Conservation (phyloP, 345 rosid genomes). For the Acer saccharum region DNA sequence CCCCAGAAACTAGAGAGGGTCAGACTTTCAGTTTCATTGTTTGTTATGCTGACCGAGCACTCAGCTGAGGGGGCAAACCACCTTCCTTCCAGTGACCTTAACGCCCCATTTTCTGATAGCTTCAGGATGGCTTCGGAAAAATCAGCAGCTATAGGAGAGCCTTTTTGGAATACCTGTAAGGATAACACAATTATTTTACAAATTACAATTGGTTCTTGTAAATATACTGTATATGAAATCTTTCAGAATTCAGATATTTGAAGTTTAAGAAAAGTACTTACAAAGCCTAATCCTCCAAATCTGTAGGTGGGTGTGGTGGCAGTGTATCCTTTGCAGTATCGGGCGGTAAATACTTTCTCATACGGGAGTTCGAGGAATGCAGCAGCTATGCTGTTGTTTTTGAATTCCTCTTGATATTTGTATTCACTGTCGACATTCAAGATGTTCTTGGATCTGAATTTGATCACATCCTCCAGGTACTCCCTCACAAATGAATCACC, state of each 20-base stretch:
- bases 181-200: neutral
- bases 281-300: slow-evolving; percentile 67
- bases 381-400: slow-evolving; percentile 34
- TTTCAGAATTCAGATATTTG: neutral
- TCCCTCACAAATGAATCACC: slow-evolving; percentile 44
- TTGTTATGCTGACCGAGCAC: slow-evolving; percentile 19
- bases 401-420: slow-evolving; percentile 27
- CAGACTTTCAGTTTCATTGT: slow-evolving; percentile 30
- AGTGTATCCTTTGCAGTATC: slow-evolving; percentile 40
- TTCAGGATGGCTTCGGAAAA: slow-evolving; percentile 44
- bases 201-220: neutral
- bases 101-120: slow-evolving; percentile 39
- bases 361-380: slow-evolving; percentile 61
- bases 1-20: slow-evolving; percentile 45
- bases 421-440: slow-evolving; percentile 22
- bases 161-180: slow-evolving; percentile 47
- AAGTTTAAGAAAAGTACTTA: slow-evolving; percentile 27
- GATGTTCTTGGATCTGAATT: slow-evolving; percentile 27
- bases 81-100: slow-evolving; percentile 22
- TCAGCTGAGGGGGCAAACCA: slow-evolving; percentile 27
- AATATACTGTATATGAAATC: neutral
- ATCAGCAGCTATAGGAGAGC: slow-evolving; percentile 40
- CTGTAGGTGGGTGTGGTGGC: slow-evolving; percentile 28
- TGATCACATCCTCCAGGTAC: slow-evolving; percentile 37
- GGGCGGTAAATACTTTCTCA: slow-evolving; percentile 38